Evolutionary conservation across 257 asterid genomes (phyloP), one percentile per base, ranked within the genome.

Genomic region (Nicotiana paniculata): DNA sequence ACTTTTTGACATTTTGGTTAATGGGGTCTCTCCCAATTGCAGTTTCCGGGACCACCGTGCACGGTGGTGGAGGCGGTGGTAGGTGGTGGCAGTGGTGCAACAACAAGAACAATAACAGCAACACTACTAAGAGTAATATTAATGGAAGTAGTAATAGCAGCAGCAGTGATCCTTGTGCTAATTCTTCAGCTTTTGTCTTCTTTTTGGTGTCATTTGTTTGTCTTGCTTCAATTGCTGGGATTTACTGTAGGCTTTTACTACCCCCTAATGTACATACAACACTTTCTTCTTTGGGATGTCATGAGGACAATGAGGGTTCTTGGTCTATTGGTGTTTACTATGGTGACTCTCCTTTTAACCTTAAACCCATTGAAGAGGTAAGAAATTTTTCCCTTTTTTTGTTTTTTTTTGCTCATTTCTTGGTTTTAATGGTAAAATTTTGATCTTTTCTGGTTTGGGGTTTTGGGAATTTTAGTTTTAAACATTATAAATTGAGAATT

Each of bases 281-380:
- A 82, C 81, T 91, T 79, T 87, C 89, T 82, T 57, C 84, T 62
- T 37, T 84, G 48, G 99, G 98, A 1, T 96, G 98, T 75, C 85
- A 74, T 32, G 92, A 90, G 43, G 99, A 96, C 85, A 89, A 86
- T 81, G 99, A 94, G 85, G 99, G 99, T 24, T 93, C 98, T 0
- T 96, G 99, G 99, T 88, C 98, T 48, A 58, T 96, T 53, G 99
- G 99, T 57, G 89, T 94, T 85, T 94, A 86, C 90, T 90, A 90
- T 77, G 99, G 99, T 9, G 94, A 94, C 70, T 94, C 98, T 18
- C 99, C 99, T 24, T 93, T 96, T 77, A 83, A 93, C 54, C 99
- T 96, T 81, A 91, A 90, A 83, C 98, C 99, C 84, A 90, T 96
- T 83, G 99, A 96, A 92, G 91, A 86, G 86, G 99, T 96, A 85